A percentile compares a stretch with the other conserved stretches of the same genome.
These are phyloP conservation scores for Talaromyces sp. DNA, from an alignment of 2,329 filamentous ascomycete genomes.

Conservation along the genomic window DNA sequence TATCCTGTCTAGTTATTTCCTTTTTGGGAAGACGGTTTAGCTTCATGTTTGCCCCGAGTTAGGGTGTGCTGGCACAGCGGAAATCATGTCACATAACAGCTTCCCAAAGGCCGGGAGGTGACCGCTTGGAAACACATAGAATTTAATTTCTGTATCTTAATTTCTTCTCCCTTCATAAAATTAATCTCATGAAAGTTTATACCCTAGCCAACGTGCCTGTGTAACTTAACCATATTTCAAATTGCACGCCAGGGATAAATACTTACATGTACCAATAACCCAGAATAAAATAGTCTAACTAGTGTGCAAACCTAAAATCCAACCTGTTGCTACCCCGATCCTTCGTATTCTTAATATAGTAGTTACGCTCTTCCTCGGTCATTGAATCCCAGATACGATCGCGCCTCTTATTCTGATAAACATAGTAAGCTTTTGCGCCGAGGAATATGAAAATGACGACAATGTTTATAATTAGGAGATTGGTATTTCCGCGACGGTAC, in stretches of 20 bases:
- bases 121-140: too few relatives aligned
- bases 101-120: too few relatives aligned
- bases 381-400: conserved; percentile 6
- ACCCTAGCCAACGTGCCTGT: too few relatives aligned
- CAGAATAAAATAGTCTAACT: not conserved
- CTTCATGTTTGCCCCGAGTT: too few relatives aligned
- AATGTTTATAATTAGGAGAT: conserved; percentile 50
- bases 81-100: too few relatives aligned
- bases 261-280: not conserved
- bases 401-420: conserved; percentile 5
- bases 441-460: conserved; percentile 50
- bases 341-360: conserved; percentile 8
- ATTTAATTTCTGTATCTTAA: too few relatives aligned
- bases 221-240: not conserved
- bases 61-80: too few relatives aligned
- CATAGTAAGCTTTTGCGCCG: conserved; percentile 36
- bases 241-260: not conserved
- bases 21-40: too few relatives aligned
- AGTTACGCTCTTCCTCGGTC: conserved; percentile 4
- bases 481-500: conserved; percentile 55
- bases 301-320: conserved; percentile 13
- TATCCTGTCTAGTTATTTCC: too few relatives aligned
- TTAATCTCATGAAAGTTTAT: too few relatives aligned
- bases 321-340: conserved; percentile 10
- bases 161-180: too few relatives aligned